These are phyloP conservation scores for Henningerozyma blattae DNA, from an alignment of 805 yeast species.

Conservation along the genomic window DNA sequence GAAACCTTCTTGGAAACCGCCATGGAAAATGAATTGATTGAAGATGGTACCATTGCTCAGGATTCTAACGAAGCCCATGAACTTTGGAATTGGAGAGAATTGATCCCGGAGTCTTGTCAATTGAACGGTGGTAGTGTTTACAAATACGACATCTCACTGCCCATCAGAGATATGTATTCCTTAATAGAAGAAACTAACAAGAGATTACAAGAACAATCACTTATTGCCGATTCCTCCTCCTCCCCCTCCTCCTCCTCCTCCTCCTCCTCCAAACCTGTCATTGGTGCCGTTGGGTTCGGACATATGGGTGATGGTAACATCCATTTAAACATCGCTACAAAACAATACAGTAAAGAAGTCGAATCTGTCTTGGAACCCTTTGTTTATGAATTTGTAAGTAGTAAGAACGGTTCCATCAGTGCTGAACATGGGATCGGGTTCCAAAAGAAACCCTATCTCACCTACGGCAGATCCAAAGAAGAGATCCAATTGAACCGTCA, in stretches of 20 bases:
- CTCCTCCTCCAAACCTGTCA: conserved; percentile 56
- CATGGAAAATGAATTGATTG: conserved; percentile 73
- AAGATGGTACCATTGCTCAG: conserved; percentile 94
- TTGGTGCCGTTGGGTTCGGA: conserved; percentile 92
- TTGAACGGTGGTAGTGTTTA: conserved; percentile 89
- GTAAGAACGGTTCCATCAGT: conserved; percentile 72
- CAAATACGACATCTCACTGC: conserved; percentile 92
- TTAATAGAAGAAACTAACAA: conserved; percentile 69
- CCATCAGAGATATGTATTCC: conserved; percentile 68
- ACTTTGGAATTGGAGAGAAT: conserved; percentile 95
- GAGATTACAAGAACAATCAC: conserved; percentile 40
- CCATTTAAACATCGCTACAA: conserved; percentile 85
- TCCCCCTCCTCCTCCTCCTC: too few species aligned
- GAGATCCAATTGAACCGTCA: conserved; percentile 69
- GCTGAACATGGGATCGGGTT: conserved; percentile 98
- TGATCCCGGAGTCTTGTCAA: conserved; percentile 80
- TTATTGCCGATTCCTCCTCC: conserved; percentile 43
- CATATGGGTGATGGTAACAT: conserved; percentile 96
- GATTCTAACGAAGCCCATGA: conserved; percentile 77
- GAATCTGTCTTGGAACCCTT: conserved; percentile 84
- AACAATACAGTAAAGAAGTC: conserved; percentile 67
- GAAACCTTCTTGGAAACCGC: conserved; percentile 72
- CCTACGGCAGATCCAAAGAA: conserved; percentile 64
- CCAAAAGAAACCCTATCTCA: conserved; percentile 85
- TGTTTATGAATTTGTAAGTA: conserved; percentile 78